phyloP scores from a whole-genome alignment of 805 yeast species.

The Komagataella kurtzmanii region DNA sequence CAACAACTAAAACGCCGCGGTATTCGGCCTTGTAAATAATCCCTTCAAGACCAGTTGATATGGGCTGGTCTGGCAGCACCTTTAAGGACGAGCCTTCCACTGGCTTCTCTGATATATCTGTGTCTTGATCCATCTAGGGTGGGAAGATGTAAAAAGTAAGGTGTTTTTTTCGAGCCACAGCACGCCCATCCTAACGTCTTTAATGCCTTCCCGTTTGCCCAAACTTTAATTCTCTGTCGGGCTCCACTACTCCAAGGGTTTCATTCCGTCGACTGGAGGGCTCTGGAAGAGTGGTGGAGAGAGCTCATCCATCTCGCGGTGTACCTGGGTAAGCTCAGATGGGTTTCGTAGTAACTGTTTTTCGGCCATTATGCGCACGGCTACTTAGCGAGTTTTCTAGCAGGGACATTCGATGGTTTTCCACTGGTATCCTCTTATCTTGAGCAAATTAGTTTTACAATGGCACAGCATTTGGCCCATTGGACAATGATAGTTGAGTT shows the following conservation, averaged over 20 bases:
- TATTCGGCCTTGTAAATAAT: neutral
- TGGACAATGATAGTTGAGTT: neutral
- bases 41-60: neutral
- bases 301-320: neutral
- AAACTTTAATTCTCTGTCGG: neutral
- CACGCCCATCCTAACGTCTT: neutral
- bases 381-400: neutral
- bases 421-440: neutral
- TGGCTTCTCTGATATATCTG: neutral
- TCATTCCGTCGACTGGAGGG: neutral
- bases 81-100: neutral
- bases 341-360: neutral
- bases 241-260: neutral
- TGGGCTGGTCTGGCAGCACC: neutral
- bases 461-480: neutral
- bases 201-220: neutral
- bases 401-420: neutral
- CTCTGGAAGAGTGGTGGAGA: neutral
- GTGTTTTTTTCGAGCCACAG: neutral
- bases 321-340: too few relatives aligned
- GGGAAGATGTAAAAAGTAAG: neutral
- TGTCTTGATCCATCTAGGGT: neutral
- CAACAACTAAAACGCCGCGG: neutral
- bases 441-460: neutral
- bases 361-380: neutral